Percentiles rank a stretch among this genome's conserved stretches.
Evolutionary conservation across 139 green algal genomes (phyloP).

Genomic region (Astrephomene gubernaculifera): DNA sequence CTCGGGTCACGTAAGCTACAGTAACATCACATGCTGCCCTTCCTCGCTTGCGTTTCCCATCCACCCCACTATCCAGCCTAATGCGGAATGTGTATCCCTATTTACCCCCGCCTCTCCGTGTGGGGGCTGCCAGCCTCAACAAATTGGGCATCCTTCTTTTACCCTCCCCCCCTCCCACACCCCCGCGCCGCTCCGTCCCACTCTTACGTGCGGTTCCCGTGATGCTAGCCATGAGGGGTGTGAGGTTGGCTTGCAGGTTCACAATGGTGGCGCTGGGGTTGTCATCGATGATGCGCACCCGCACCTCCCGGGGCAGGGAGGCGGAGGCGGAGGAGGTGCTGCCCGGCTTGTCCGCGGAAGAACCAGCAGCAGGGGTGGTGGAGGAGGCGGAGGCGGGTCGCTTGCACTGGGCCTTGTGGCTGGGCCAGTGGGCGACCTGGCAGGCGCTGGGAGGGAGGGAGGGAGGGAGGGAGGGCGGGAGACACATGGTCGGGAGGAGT

Average conservation of each 20-base stretch:
- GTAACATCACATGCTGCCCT: no score
- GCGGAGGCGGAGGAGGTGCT: background rate
- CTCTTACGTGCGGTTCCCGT: no score
- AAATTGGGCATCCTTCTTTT: background rate
- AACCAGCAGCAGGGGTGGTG: background rate
- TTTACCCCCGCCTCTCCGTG: background rate
- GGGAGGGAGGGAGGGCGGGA: background rate
- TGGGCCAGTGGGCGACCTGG: constrained; percentile 29
- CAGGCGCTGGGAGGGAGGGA: background rate
- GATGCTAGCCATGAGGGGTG: background rate
- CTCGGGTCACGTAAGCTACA: background rate
- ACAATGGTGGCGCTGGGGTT: background rate
- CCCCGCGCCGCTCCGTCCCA: no score
- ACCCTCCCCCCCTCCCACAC: background rate
- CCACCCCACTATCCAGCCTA: no score
- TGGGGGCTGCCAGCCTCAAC: background rate
- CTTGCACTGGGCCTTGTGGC: constrained; percentile 13
- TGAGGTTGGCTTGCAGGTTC: background rate
- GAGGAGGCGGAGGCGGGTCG: background rate
- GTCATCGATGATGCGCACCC: background rate
- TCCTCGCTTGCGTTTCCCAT: no score
- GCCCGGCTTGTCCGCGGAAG: no score
- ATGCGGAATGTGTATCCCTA: no score
- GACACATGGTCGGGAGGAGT: background rate
- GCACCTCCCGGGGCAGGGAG: background rate